These are phyloP conservation scores for Neurospora sp. DNA, from an alignment of 2,329 filamentous ascomycete species.

Conservation along the genomic window DNA sequence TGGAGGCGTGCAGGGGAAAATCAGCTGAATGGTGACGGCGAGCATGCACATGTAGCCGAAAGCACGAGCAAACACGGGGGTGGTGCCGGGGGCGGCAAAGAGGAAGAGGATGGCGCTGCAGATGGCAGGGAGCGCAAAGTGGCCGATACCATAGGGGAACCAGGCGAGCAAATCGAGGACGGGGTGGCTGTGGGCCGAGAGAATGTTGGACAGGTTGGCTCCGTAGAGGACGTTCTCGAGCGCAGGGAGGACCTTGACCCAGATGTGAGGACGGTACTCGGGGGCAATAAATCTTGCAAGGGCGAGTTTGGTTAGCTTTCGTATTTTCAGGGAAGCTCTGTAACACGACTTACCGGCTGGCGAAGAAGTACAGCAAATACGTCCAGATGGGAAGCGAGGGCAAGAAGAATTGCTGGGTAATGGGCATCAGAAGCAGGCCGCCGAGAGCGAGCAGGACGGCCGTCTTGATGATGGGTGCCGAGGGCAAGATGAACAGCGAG, in stretches of 20 bases:
- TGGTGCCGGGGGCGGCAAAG: slow-evolving; percentile 76
- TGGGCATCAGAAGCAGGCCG: slow-evolving; percentile 65
- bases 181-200: slow-evolving; percentile 79
- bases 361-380: slow-evolving; percentile 87
- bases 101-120: slow-evolving; percentile 74
- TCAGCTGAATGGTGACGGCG: slow-evolving; percentile 77
- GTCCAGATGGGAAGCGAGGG: slow-evolving; percentile 76
- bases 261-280: slow-evolving; percentile 84
- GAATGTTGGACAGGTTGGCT: slow-evolving; percentile 89
- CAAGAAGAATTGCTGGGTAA: slow-evolving; percentile 83
- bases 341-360: slow-evolving; percentile 64
- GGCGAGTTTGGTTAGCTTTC: not conserved
- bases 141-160: slow-evolving; percentile 85
- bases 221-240: slow-evolving; percentile 96
- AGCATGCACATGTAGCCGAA: slow-evolving; percentile 90
- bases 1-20: slow-evolving; percentile 88
- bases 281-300: slow-evolving; percentile 73
- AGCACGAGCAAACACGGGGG: slow-evolving; percentile 72
- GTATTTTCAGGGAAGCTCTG: not conserved
- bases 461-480: slow-evolving; percentile 70
- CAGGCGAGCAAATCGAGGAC: slow-evolving; percentile 82
- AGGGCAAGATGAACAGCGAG: slow-evolving; percentile 71
- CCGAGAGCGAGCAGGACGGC: slow-evolving; percentile 57
- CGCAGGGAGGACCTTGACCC: slow-evolving; percentile 88
- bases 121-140: slow-evolving; percentile 78